Evolutionary conservation across 768 basidiomycete species (phyloP).

Genomic region (Mycena pura): DNA sequence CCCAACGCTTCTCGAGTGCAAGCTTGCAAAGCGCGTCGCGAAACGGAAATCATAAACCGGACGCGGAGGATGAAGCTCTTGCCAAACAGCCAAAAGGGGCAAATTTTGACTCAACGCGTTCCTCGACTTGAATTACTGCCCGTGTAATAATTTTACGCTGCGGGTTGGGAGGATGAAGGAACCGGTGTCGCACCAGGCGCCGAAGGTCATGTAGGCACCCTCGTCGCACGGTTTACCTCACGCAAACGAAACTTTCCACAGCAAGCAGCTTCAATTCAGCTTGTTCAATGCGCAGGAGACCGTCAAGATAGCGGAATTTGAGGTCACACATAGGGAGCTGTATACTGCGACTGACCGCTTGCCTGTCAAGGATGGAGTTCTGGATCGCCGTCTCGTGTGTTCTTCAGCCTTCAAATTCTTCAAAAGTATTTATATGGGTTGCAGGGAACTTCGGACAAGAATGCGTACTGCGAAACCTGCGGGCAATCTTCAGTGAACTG

Average conservation of each 20-base stretch:
- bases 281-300: constrained; percentile 94
- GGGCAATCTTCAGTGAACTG: constrained; percentile 91
- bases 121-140: too few relatives aligned
- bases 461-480: constrained; percentile 92
- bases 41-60: constrained; percentile 6
- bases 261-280: constrained; percentile 96
- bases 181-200: constrained; percentile 76
- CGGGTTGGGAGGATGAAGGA: constrained; percentile 69
- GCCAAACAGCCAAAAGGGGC: not conserved
- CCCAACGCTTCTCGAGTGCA: not conserved
- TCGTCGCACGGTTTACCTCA: not conserved
- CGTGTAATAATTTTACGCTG: too few relatives aligned
- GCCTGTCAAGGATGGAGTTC: constrained; percentile 90
- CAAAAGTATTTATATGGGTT: not conserved
- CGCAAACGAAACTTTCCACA: constrained; percentile 38
- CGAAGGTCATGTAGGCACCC: constrained; percentile 77
- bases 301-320: constrained; percentile 94
- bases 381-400: constrained; percentile 89
- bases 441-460: constrained; percentile 95
- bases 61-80: not conserved
- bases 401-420: not conserved
- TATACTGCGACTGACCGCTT: constrained; percentile 85
- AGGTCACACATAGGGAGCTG: constrained; percentile 91
- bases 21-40: constrained; percentile 23
- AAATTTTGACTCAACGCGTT: constrained; percentile 15